These are phyloP conservation scores for Colletotrichum kahawae DNA, from an alignment of 2,329 filamentous ascomycete species.

Conservation along the genomic window DNA sequence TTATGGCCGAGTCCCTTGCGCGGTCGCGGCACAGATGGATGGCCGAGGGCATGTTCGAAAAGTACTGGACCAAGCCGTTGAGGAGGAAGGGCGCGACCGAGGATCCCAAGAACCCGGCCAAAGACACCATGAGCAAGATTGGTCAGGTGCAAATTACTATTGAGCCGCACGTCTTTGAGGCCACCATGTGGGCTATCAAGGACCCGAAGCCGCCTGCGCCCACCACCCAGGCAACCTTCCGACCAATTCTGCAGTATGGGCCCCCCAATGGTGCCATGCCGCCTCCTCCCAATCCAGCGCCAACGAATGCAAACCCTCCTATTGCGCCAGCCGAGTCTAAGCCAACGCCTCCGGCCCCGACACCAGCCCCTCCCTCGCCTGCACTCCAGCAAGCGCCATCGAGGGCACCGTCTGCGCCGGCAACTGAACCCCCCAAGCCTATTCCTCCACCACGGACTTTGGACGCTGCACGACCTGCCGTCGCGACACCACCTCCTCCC, in stretches of 20 bases:
- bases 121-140: slow-evolving; percentile 75
- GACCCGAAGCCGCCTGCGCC: slow-evolving; percentile 56
- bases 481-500: slow-evolving; percentile 1
- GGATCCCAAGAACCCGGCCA: slow-evolving; percentile 69
- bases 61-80: slow-evolving; percentile 77
- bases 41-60: slow-evolving; percentile 74
- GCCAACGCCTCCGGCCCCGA: slow-evolving; percentile 16
- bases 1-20: slow-evolving; percentile 74
- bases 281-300: slow-evolving; percentile 38
- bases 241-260: slow-evolving; percentile 70
- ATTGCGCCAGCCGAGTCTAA: slow-evolving; percentile 25
- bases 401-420: background rate
- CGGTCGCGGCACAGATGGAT: slow-evolving; percentile 79
- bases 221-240: slow-evolving; percentile 32
- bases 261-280: slow-evolving; percentile 68
- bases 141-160: slow-evolving; percentile 77
- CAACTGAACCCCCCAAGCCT: background rate
- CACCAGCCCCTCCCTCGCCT: slow-evolving; percentile 6
- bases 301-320: slow-evolving; percentile 11
- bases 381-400: background rate
- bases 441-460: background rate
- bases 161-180: slow-evolving; percentile 81
- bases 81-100: slow-evolving; percentile 72
- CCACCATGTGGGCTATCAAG: slow-evolving; percentile 74
- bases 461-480: background rate